A percentile compares a stretch with the other conserved stretches of the same genome.
Evolutionary conservation across 2,329 filamentous ascomycete species (phyloP).

Genomic region (Myriangium duriaei): DNA sequence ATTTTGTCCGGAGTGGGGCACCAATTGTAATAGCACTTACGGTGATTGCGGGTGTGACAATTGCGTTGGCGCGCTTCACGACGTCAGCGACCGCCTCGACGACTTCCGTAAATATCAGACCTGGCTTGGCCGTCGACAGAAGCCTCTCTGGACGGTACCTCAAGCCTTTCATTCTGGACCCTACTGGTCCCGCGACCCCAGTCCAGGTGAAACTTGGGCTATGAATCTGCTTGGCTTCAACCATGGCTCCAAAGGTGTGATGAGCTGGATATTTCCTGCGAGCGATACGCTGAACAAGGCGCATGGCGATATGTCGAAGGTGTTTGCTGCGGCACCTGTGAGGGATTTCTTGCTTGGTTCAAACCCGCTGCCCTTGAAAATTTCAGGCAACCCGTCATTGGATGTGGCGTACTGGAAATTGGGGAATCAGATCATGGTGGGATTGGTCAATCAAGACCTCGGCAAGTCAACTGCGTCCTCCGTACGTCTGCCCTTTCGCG

Average conservation of each 20-base stretch:
- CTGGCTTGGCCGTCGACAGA: slow-evolving; percentile 27
- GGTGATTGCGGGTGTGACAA: slow-evolving; percentile 52
- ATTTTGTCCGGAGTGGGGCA: slow-evolving; percentile 41
- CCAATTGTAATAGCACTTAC: slow-evolving; percentile 44
- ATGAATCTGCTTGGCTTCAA: slow-evolving; percentile 37
- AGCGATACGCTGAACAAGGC: slow-evolving; percentile 16
- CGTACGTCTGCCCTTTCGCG: neutral
- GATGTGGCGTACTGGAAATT: slow-evolving; percentile 18
- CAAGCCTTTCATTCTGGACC: slow-evolving; percentile 37
- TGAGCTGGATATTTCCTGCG: slow-evolving; percentile 38
- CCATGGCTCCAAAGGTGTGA: slow-evolving; percentile 37
- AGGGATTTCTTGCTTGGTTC: slow-evolving; percentile 26
- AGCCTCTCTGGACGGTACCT: slow-evolving; percentile 36
- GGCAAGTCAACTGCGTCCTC: slow-evolving; percentile 2
- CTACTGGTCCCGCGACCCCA: slow-evolving; percentile 37
- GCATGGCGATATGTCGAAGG: slow-evolving; percentile 23
- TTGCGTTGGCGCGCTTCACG: slow-evolving; percentile 39
- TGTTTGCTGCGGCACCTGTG: slow-evolving; percentile 26
- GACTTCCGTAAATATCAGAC: slow-evolving; percentile 28
- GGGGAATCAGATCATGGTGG: slow-evolving; percentile 13
- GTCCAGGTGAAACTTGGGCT: slow-evolving; percentile 30
- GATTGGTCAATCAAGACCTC: slow-evolving; percentile 15
- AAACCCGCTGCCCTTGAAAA: slow-evolving; percentile 15
- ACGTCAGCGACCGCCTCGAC: slow-evolving; percentile 38
- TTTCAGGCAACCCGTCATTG: slow-evolving; percentile 12